Evolutionary conservation across 2,329 filamentous ascomycete genomes (phyloP).

Genomic region (Fusarium tupiense): DNA sequence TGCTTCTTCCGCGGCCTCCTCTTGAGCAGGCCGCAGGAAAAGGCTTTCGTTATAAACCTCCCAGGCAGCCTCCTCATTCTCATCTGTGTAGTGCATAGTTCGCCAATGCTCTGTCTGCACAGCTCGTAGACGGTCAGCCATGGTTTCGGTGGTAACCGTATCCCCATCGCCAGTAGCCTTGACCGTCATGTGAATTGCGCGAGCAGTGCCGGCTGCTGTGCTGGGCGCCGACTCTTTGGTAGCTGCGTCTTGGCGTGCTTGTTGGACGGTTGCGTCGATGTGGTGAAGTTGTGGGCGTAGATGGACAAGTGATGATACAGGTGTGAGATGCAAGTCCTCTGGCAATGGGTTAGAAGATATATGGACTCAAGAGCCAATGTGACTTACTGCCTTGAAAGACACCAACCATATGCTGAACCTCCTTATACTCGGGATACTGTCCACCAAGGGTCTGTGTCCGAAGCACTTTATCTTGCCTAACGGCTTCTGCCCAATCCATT

Average conservation of each 20-base stretch:
- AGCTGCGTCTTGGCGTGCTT: conserved; percentile 62
- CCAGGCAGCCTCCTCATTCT: conserved; percentile 81
- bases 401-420: conserved; percentile 89
- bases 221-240: conserved; percentile 49
- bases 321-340: conserved; percentile 89
- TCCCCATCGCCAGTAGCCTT: conserved; percentile 79
- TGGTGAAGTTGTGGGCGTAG: conserved; percentile 93
- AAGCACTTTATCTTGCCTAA: conserved; percentile 76
- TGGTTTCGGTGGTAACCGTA: conserved; percentile 73
- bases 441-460: conserved; percentile 87
- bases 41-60: conserved; percentile 78
- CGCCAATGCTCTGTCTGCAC: conserved; percentile 89
- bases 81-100: conserved; percentile 81
- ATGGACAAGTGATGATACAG: conserved; percentile 83
- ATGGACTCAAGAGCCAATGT: background rate
- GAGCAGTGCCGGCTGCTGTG: conserved; percentile 62
- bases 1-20: conserved; percentile 21
- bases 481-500: conserved; percentile 73
- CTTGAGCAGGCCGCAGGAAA: conserved; percentile 49
- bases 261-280: conserved; percentile 83
- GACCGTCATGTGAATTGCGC: conserved; percentile 86
- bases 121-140: conserved; percentile 76
- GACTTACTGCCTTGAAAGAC: conserved; percentile 83
- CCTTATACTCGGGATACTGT: conserved; percentile 74
- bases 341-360: conserved; percentile 28